phyloP scores from a whole-genome alignment of 148 eudicot genomes.

The Pouteria glomerata region DNA sequence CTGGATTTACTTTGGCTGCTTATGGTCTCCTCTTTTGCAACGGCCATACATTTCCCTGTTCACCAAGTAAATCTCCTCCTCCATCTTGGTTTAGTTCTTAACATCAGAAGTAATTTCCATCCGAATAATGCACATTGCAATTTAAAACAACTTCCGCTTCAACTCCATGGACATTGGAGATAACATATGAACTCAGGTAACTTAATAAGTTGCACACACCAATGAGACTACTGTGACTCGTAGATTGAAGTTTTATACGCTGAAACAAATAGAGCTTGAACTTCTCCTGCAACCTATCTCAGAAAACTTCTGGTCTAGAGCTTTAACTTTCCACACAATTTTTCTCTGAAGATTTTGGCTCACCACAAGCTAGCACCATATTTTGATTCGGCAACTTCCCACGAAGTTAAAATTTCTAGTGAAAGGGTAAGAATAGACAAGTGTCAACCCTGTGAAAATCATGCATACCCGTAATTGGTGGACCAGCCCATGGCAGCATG shows the following conservation, averaged over 20 bases:
- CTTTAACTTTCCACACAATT: no score
- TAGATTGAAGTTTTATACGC: not conserved
- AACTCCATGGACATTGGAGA: not conserved
- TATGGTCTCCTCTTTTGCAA: not conserved
- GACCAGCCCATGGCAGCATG: conserved; percentile 1
- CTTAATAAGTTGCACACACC: not conserved
- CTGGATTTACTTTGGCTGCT: not conserved
- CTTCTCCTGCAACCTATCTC: conserved; percentile 5
- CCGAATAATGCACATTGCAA: not conserved
- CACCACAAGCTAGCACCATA: not conserved
- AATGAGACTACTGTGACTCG: not conserved
- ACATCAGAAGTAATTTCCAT: not conserved
- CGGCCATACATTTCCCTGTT: not conserved
- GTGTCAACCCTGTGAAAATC: not conserved
- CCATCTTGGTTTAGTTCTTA: conserved; percentile 1
- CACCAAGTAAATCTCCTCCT: conserved; percentile 2
- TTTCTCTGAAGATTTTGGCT: conserved; percentile 5
- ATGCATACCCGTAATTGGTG: not conserved
- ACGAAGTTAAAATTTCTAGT: not conserved
- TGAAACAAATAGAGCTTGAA: not conserved
- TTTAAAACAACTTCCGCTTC: not conserved
- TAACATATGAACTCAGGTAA: not conserved
- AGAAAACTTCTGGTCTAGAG: no score
- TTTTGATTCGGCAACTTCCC: not conserved
- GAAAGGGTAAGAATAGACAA: no score